Base-by-base conservation (phyloP, 768 basidiomycete genomes). In the Termitomyces heimii region DNA sequence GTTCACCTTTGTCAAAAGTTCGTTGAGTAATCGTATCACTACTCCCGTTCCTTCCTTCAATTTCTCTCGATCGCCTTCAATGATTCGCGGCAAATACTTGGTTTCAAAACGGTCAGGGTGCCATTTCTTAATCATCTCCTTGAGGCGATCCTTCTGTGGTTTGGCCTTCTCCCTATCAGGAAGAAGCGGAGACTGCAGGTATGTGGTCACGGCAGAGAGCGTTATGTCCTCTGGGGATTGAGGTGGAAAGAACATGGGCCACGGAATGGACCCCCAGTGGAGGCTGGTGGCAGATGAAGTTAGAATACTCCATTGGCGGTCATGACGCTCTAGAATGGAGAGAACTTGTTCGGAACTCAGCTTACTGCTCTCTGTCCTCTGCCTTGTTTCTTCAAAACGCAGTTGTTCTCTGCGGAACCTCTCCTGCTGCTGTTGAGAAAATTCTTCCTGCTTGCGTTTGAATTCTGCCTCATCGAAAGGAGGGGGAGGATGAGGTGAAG, bases 41-140 rank as follows among this genome's bases (percentile, higher is more conserved):
- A 72, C 71, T 28, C 88, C 89, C 1, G 87, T 87, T n/a, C 85
- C 90, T 56, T 81, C 79, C 70, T 82, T 80, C 50, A 92, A 88
- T 64, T 69, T 80, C 65, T 83, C 88, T 67, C 76, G 78, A 59
- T 91, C 87, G 35, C 67, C 75, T 59, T 85, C 83, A 49, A 73
- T 70, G 49, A 91, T 87, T 69, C 84, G 84, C 12, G 78, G 72
- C 65, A 92, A 67, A 53, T 82, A 71, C 67, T 86, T 84, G 35
- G 82, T 83, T 62, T 91, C 86, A 65, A 92, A 92, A 34, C 87
- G 82, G 70, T 92, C 90, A 4, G 90, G 89, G 70, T 92, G 89
- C 89, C 89, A 92, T 61, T 78, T 73, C 69, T 81, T 79, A 63
- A 92, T 78, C 54, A 84, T 82, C 59, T 91, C 89, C 73, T 84